phyloP scores from a whole-genome alignment of 2,329 filamentous ascomycete genomes.

The Apiospora arundinis region DNA sequence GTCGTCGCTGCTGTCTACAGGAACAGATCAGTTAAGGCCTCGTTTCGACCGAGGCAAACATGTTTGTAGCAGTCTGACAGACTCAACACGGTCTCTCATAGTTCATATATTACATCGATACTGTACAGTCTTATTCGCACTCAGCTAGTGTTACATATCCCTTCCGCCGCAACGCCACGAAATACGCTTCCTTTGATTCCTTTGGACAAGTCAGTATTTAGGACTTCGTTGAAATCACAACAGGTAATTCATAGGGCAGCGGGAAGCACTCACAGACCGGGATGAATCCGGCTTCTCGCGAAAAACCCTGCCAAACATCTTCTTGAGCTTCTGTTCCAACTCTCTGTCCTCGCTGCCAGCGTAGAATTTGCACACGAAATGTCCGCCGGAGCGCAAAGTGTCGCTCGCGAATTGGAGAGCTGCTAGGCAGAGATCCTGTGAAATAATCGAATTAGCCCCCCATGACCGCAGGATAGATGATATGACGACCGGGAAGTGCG shows the following conservation, averaged over 20 bases:
- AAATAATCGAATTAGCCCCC: neutral
- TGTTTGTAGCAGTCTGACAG: neutral
- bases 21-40: neutral
- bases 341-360: conserved; percentile 85
- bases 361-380: conserved; percentile 98
- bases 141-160: conserved; percentile 42
- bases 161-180: conserved; percentile 79
- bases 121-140: conserved; percentile 18
- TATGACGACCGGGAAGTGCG: neutral
- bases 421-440: conserved; percentile 85
- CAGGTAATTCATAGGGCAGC: neutral
- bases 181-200: conserved; percentile 87
- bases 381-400: conserved; percentile 79
- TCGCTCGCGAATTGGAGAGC: conserved; percentile 87
- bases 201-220: conserved; percentile 40
- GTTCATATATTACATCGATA: neutral
- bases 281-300: conserved; percentile 93
- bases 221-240: neutral
- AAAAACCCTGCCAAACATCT: conserved; percentile 79
- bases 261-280: conserved; percentile 68
- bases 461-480: neutral
- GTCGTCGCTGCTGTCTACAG: neutral
- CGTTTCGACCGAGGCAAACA: neutral
- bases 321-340: conserved; percentile 76
- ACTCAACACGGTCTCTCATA: neutral